Evolutionary conservation across 1,139 yeast species (phyloP), one percentile per base, ranked within the genome.

Genomic region (Taphrina deformans): DNA sequence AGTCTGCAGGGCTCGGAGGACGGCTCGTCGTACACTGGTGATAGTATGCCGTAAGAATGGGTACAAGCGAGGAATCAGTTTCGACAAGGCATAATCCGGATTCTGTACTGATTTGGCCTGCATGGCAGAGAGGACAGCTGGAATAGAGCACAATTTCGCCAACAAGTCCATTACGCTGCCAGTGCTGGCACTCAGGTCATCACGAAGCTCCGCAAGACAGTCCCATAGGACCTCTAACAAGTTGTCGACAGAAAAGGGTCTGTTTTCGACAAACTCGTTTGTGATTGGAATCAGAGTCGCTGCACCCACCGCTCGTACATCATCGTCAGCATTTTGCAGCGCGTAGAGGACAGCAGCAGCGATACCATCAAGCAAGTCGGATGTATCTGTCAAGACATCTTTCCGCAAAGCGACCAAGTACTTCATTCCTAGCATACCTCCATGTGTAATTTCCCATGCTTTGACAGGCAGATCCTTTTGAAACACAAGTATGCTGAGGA

Each of bases 381-480:
- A 81, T 65, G 83, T 80, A 14, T 80, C 76, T 35, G 87, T 78
- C 35, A 95, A 78, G 27, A 91, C 82, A 69, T 89, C 96, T 0
- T 92, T 86, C 72, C 96, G 82, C 3, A 93, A 92, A 69, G 96
- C 88, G 3, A 92, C 99, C 71, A 93, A 86, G 76, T 95, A 95
- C 67, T 97, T 80, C 65, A 95, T 80, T 0, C 99, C 99, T 27
- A 95, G 82, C 87, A 95, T 86, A 56, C 99, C 99, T 69, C 99
- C 99, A 79, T 95, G 99, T 67, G 95, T 89, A 0, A 97, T 98
- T 75, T 95, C 98, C 99, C 99, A 95, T 65, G 88, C 82, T 4
- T 81, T 79, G 44, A 75, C 72, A 50, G 75, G 71, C 2, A 74
- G 69, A 59, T 86, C 84, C 4, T 69, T 72, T 75, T 95, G 99